A percentile compares a stretch with the other conserved stretches of the same genome.
phyloP scores from a whole-genome alignment of 192 early-diverging fungal species.

The Rhizophagus sp. region DNA sequence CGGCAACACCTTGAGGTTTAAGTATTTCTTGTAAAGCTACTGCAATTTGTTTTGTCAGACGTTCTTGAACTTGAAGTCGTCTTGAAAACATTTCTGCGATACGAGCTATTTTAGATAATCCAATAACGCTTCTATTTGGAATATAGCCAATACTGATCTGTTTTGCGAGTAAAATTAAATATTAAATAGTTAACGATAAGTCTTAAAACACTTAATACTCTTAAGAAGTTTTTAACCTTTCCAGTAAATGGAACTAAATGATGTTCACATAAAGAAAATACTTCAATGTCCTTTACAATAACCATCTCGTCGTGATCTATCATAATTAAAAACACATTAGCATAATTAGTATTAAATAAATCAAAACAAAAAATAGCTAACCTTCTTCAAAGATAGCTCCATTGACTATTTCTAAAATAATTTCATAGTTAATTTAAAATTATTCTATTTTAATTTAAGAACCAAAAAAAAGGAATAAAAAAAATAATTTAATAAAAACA shows the following conservation, averaged over 20 bases:
- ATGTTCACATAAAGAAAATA: constrained; percentile 98
- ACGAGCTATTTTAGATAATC: constrained; percentile 94
- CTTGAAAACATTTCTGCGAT: constrained; percentile 98
- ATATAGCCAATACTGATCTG: constrained; percentile 96
- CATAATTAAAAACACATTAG: too few species aligned
- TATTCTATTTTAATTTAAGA: neutral
- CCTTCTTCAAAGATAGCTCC: constrained; percentile 96
- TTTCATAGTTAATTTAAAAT: constrained; percentile 2
- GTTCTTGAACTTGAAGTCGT: constrained; percentile 95
- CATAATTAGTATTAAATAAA: too few species aligned
- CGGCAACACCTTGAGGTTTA: constrained; percentile 95
- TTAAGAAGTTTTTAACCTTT: constrained; percentile 60
- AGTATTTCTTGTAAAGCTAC: constrained; percentile 87
- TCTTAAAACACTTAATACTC: constrained; percentile 2
- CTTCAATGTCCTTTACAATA: constrained; percentile 95
- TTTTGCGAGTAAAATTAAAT: neutral
- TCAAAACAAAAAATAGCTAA: neutral
- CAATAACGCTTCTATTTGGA: constrained; percentile 91
- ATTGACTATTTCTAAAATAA: constrained; percentile 78
- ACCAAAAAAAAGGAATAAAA: neutral
- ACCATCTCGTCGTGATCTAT: constrained; percentile 99
- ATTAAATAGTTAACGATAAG: neutral
- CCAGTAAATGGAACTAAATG: constrained; percentile 98
- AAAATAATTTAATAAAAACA: neutral
- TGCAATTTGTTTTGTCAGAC: constrained; percentile 97